Conservation (phyloP, 179 eudicot species). For the Pouteria campechiana region DNA sequence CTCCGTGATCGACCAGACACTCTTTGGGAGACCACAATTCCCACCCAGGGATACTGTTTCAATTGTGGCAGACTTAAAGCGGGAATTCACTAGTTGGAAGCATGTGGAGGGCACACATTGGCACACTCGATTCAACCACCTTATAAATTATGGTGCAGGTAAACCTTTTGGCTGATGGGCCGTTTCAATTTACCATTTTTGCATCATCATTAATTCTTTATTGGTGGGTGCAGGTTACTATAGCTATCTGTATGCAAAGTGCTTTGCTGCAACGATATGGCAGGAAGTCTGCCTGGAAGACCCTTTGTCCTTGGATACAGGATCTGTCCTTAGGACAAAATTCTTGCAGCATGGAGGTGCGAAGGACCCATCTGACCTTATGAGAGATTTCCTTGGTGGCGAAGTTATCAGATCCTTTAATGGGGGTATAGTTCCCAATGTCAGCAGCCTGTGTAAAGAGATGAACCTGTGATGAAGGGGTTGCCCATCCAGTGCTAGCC, state of each 20-base stretch:
- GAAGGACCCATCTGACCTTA: slow-evolving; percentile 54
- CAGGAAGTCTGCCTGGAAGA: slow-evolving; percentile 61
- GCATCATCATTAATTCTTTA: background rate
- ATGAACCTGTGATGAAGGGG: too few relatives aligned
- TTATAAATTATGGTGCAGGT: slow-evolving; percentile 94
- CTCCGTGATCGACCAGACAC: slow-evolving; percentile 73
- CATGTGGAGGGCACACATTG: slow-evolving; percentile 88
- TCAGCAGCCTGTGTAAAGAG: slow-evolving; percentile 48
- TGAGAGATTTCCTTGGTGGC: slow-evolving; percentile 58
- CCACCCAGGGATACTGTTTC: slow-evolving; percentile 48
- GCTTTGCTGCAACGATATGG: slow-evolving; percentile 96
- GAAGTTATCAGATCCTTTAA: slow-evolving; percentile 28
- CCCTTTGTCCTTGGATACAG: slow-evolving; percentile 66
- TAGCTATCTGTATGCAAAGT: slow-evolving; percentile 90
- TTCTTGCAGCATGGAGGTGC: slow-evolving; percentile 92
- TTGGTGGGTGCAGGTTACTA: slow-evolving; percentile 55
- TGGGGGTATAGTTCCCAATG: slow-evolving; percentile 73
- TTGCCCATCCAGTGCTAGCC: too few relatives aligned
- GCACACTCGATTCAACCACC: slow-evolving; percentile 91
- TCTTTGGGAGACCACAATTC: slow-evolving; percentile 51
- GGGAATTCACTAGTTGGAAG: slow-evolving; percentile 69
- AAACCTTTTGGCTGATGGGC: slow-evolving; percentile 2
- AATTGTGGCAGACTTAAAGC: slow-evolving; percentile 54
- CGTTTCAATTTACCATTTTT: background rate
- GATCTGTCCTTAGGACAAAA: slow-evolving; percentile 66